Evolutionary conservation across 805 yeast species (phyloP).

Genomic region (Candida lessepsii): DNA sequence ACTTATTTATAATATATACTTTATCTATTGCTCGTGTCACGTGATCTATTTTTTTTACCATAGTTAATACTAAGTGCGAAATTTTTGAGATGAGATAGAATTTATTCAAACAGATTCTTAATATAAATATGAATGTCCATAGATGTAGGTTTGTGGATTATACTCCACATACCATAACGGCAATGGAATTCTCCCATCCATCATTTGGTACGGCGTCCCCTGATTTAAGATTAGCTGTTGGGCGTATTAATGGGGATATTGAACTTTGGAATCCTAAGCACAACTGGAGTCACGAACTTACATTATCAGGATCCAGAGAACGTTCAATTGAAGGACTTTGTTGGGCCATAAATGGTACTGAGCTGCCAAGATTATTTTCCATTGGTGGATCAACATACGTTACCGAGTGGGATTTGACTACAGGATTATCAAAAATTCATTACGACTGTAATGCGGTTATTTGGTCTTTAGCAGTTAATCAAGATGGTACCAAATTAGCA

Average conservation of each 20-base stretch:
- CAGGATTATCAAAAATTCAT: slow-evolving; percentile 70
- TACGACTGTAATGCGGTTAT: slow-evolving; percentile 90
- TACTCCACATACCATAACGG: slow-evolving; percentile 79
- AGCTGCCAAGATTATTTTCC: slow-evolving; percentile 79
- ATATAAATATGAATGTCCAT: slow-evolving; percentile 64
- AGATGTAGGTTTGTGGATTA: slow-evolving; percentile 90
- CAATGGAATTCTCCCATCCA: slow-evolving; percentile 71
- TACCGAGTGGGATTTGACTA: slow-evolving; percentile 86
- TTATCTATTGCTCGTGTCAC: background rate
- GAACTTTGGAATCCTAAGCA: slow-evolving; percentile 91
- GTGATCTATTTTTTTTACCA: too few relatives aligned
- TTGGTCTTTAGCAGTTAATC: slow-evolving; percentile 79
- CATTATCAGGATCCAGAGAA: slow-evolving; percentile 74
- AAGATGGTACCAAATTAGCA: slow-evolving; percentile 62
- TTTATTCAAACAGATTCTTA: too few relatives aligned
- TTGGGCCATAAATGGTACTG: slow-evolving; percentile 60
- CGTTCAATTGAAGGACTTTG: slow-evolving; percentile 86
- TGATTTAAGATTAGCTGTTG: slow-evolving; percentile 80
- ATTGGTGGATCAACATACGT: slow-evolving; percentile 90
- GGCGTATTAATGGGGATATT: slow-evolving; percentile 90
- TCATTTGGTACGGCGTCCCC: slow-evolving; percentile 44
- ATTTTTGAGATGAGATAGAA: slow-evolving; percentile 17
- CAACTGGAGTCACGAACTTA: slow-evolving; percentile 75
- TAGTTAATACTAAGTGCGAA: too few relatives aligned
- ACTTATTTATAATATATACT: background rate